phyloP scores from a whole-genome alignment of 805 yeast genomes.

The Metschnikowia proteae region DNA sequence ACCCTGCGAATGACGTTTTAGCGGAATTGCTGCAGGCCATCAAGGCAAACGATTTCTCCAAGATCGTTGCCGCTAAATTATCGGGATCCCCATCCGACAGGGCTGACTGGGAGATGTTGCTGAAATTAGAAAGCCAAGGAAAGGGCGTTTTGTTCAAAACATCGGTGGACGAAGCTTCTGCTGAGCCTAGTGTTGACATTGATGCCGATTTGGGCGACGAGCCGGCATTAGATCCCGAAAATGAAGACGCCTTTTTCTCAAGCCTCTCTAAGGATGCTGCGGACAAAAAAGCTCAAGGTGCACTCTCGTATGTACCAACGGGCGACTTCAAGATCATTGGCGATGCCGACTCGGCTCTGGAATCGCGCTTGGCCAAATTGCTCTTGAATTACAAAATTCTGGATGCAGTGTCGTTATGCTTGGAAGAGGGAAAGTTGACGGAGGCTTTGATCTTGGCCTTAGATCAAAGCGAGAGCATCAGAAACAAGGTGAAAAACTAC shows the following conservation, averaged over 20 bases:
- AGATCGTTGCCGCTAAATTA: conserved; percentile 54
- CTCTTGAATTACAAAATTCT: conserved; percentile 61
- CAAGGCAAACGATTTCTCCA: conserved; percentile 48
- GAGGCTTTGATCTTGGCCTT: conserved; percentile 85
- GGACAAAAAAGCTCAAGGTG: conserved; percentile 11
- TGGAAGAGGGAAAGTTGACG: conserved; percentile 56
- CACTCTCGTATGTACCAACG: conserved; percentile 40
- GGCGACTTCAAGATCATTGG: conserved; percentile 48
- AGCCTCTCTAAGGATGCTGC: conserved; percentile 26
- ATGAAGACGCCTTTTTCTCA: conserved; percentile 37
- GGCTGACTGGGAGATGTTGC: conserved; percentile 65
- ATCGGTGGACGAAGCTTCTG: conserved; percentile 18
- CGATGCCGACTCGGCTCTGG: conserved; percentile 35
- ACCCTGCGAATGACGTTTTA: conserved; percentile 28
- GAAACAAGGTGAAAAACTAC: conserved; percentile 64
- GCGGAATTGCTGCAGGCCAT: conserved; percentile 51
- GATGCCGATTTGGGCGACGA: neutral
- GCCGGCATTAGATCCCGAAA: conserved; percentile 3
- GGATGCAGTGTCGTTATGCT: conserved; percentile 63
- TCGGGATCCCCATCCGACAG: conserved; percentile 36
- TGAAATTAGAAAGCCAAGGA: conserved; percentile 48
- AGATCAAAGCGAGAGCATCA: conserved; percentile 56
- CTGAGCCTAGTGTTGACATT: neutral
- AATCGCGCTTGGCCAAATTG: conserved; percentile 37
- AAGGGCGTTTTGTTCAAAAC: conserved; percentile 45